phyloP scores from a whole-genome alignment of 2,329 filamentous ascomycete species.

The Arachnopeziza araneosa region DNA sequence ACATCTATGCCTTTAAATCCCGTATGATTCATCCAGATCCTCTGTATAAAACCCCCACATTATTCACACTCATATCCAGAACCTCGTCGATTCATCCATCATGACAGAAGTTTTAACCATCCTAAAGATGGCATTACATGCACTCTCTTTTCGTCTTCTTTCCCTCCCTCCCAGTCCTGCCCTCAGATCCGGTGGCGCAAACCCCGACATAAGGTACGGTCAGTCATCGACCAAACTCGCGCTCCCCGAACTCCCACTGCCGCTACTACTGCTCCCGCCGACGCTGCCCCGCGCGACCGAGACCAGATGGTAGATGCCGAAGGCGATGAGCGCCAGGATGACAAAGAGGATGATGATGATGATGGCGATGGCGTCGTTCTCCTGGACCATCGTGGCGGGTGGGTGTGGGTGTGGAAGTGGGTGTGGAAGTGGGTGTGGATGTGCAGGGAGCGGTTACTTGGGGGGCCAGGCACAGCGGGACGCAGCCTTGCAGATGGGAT shows the following conservation, averaged over 20 bases:
- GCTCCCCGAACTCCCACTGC: conserved; percentile 11
- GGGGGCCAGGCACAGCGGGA: too few species aligned
- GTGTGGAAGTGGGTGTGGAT: neutral
- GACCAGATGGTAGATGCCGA: conserved; percentile 59
- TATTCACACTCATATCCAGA: too few species aligned
- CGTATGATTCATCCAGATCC: neutral
- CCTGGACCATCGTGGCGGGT: conserved; percentile 47
- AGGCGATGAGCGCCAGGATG: conserved; percentile 54
- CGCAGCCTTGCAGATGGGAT: too few species aligned
- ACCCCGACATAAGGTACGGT: neutral
- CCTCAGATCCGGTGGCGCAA: neutral
- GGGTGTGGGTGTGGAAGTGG: neutral
- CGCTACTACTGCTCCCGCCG: conserved; percentile 14
- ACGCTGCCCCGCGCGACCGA: conserved; percentile 36
- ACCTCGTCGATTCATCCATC: too few species aligned
- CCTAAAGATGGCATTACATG: too few species aligned
- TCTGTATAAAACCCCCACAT: neutral
- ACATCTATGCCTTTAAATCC: neutral
- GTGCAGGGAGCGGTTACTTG: too few species aligned
- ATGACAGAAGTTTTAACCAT: too few species aligned
- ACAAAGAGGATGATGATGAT: conserved; percentile 64
- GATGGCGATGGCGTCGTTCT: conserved; percentile 63
- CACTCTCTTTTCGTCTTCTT: neutral
- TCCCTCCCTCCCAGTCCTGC: neutral
- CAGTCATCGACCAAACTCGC: conserved; percentile 26